phyloP scores from a whole-genome alignment of 768 basidiomycete species.

The Boletus edulis region DNA sequence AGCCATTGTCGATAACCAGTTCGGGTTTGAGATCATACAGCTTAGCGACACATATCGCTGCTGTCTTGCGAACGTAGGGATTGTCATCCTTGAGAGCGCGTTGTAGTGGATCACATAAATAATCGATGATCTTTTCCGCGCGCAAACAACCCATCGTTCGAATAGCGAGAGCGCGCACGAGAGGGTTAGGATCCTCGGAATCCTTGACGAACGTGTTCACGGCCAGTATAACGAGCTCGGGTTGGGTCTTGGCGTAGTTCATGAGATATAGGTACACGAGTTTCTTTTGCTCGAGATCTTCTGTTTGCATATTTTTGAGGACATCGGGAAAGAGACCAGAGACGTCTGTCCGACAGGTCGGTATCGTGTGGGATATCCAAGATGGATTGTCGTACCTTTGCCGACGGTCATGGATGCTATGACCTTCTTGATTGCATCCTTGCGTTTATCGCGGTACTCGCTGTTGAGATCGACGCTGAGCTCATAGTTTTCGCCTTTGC shows the following conservation, averaged over 20 bases:
- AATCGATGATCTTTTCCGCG: conserved; percentile 99
- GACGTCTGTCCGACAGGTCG: conserved; percentile 52
- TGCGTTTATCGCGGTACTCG: conserved; percentile 91
- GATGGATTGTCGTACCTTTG: conserved; percentile 61
- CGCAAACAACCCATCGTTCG: conserved; percentile 97
- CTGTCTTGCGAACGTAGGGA: conserved; percentile 98
- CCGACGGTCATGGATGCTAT: conserved; percentile 99
- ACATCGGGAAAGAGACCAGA: conserved; percentile 97
- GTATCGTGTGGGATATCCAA: conserved; percentile 3
- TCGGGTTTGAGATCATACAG: conserved; percentile 97
- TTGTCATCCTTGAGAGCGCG: conserved; percentile 93
- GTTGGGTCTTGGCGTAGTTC: conserved; percentile 99
- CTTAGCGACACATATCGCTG: conserved; percentile 95
- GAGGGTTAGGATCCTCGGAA: conserved; percentile 93
- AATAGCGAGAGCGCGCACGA: conserved; percentile 93
- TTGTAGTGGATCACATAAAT: conserved; percentile 92
- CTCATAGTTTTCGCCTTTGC: conserved; percentile 95
- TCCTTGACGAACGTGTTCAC: conserved; percentile 99
- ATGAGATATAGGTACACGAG: conserved; percentile 99
- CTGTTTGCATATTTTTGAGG: conserved; percentile 99
- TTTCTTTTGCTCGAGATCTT: conserved; percentile 99
- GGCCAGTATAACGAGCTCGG: conserved; percentile 97
- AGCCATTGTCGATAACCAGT: conserved; percentile 92
- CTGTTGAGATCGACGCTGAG: conserved; percentile 96
- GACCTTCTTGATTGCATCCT: conserved; percentile 97